phyloP scores from a whole-genome alignment of 2,329 filamentous ascomycete genomes.

The Seiridium cupressi region DNA sequence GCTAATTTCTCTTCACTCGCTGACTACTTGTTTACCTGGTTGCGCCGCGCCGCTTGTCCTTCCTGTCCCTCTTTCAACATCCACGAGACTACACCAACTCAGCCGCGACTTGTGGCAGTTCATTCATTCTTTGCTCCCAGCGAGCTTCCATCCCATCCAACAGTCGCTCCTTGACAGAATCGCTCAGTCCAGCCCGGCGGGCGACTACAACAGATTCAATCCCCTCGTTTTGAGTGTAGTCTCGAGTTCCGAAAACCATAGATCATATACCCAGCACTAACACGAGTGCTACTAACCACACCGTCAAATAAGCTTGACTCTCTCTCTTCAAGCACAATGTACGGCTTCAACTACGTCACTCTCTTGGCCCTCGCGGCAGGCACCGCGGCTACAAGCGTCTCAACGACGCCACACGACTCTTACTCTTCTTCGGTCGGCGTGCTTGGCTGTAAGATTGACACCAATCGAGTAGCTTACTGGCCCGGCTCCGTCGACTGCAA shows the following conservation, averaged over 20 bases:
- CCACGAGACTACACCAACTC: not conserved
- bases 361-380: slow-evolving; percentile 4
- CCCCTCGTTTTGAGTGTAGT: not conserved
- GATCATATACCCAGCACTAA: not conserved
- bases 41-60: not conserved
- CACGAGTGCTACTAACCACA: not conserved
- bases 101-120: slow-evolving; percentile 1
- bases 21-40: not conserved
- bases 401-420: slow-evolving; percentile 52
- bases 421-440: slow-evolving; percentile 58
- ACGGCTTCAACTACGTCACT: not conserved
- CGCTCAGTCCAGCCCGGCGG: not conserved
- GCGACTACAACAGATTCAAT: slow-evolving; percentile 1
- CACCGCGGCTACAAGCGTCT: slow-evolving; percentile 21
- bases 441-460: slow-evolving; percentile 59
- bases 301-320: not conserved
- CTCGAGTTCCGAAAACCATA: not conserved
- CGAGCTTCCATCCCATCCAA: not conserved
- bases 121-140: slow-evolving; percentile 2
- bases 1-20: not conserved
- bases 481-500: slow-evolving; percentile 50
- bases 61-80: not conserved
- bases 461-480: slow-evolving; percentile 62
- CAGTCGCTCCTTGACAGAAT: slow-evolving; percentile 3
- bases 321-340: not conserved